phyloP scores from a whole-genome alignment of 768 basidiomycete genomes.

The Tulasnella sp. region DNA sequence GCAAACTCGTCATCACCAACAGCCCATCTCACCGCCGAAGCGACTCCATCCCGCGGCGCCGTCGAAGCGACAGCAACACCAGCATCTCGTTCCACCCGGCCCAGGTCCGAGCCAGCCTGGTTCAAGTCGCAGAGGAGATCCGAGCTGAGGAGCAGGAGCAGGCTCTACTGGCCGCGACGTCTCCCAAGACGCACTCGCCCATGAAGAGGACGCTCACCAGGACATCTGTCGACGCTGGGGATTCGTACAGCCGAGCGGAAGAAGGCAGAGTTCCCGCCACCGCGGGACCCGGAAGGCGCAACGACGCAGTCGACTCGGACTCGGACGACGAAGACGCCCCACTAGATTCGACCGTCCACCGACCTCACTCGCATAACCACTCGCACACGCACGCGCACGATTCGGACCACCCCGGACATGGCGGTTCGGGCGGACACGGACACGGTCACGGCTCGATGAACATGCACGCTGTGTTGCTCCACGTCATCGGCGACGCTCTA shows the following conservation, averaged over 20 bases:
- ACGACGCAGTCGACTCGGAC: slow-evolving; percentile 20
- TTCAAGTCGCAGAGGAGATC: slow-evolving; percentile 80
- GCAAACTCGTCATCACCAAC: background rate
- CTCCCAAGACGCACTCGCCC: slow-evolving; percentile 11
- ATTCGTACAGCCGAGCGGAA: slow-evolving; percentile 16
- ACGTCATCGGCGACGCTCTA: slow-evolving; percentile 94
- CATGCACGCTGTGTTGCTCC: slow-evolving; percentile 91
- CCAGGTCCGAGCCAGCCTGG: slow-evolving; percentile 42
- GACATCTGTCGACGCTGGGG: slow-evolving; percentile 13
- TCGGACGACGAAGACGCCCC: slow-evolving; percentile 30
- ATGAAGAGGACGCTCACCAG: background rate
- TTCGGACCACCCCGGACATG: slow-evolving; percentile 28
- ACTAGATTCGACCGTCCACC: background rate
- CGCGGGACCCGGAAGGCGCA: slow-evolving; percentile 15
- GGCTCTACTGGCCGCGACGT: slow-evolving; percentile 19
- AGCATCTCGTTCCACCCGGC: slow-evolving; percentile 64
- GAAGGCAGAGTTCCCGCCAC: background rate
- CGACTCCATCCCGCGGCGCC: slow-evolving; percentile 15
- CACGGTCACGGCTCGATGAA: slow-evolving; percentile 73
- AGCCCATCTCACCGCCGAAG: slow-evolving; percentile 37
- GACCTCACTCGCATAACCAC: slow-evolving; percentile 30
- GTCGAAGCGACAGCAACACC: slow-evolving; percentile 42
- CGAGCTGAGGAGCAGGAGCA: slow-evolving; percentile 31
- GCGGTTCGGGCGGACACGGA: slow-evolving; percentile 37
- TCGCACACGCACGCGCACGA: slow-evolving; percentile 9